Percentiles rank a stretch among this genome's conserved stretches.
These are phyloP conservation scores for Arbutus unedo DNA, from an alignment of 148 eudicot genomes.

Conservation along the genomic window DNA sequence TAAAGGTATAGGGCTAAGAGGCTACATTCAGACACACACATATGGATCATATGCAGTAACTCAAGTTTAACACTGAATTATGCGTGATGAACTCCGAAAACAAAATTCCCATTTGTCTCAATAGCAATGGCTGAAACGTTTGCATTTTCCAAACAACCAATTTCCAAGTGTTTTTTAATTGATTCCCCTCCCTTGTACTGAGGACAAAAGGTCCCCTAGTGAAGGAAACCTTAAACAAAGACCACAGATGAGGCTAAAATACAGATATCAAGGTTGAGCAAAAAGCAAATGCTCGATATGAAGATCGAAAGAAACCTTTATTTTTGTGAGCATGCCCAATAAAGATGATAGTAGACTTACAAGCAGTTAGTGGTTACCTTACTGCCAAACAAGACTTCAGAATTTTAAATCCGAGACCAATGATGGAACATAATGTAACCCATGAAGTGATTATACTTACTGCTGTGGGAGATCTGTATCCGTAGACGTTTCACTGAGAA, in stretches of 20 bases:
- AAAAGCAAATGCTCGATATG: background rate
- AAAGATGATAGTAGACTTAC: background rate
- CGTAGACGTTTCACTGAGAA: conserved; percentile 71
- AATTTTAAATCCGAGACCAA: background rate
- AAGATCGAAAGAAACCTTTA: background rate
- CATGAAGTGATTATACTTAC: conserved; percentile 42
- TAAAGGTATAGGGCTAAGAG: background rate
- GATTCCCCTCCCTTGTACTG: background rate
- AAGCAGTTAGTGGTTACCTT: background rate
- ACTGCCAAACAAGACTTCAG: background rate
- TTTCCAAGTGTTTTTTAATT: background rate
- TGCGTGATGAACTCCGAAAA: background rate
- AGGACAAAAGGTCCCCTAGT: background rate
- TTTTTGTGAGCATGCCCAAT: background rate
- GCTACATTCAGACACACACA: background rate
- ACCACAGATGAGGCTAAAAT: background rate
- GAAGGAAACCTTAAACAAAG: background rate
- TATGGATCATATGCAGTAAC: background rate
- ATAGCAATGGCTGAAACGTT: background rate
- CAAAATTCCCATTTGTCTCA: background rate
- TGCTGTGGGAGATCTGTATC: conserved; percentile 86
- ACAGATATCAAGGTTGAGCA: background rate
- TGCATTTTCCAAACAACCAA: background rate
- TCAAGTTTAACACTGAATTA: background rate
- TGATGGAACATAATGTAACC: background rate